Conservation (phyloP, 225 moss, liverwort and hornwort genomes). For the Pseudisothecium myosuroides region DNA sequence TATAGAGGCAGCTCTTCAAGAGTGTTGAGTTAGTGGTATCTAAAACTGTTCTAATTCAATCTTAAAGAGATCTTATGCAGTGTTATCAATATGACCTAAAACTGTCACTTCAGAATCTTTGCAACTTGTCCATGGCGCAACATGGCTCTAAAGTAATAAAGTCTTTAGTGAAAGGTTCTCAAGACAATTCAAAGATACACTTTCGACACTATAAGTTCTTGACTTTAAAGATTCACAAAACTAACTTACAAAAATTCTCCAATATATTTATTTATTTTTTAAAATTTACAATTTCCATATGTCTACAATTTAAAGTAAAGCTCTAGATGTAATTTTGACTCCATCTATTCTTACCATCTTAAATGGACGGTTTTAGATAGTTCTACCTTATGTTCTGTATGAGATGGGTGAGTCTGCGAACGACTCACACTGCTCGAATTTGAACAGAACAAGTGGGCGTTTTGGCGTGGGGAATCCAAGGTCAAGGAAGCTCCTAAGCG, state of each 20-base stretch:
- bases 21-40: not conserved
- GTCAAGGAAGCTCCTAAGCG: slow-evolving; percentile 27
- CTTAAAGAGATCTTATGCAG: not conserved
- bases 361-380: not conserved
- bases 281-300: not conserved
- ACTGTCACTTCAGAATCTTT: not conserved
- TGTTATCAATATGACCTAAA: not conserved
- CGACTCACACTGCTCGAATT: not conserved
- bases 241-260: not conserved
- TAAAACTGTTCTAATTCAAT: not conserved
- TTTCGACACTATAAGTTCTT: not conserved
- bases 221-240: not conserved
- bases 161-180: not conserved
- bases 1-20: not conserved
- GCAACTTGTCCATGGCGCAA: not conserved
- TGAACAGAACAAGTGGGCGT: slow-evolving; percentile 38
- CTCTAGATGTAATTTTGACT: not conserved
- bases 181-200: not conserved
- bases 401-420: not conserved
- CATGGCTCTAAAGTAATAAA: not conserved
- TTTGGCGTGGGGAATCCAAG: slow-evolving; percentile 42
- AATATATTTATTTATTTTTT: not conserved
- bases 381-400: not conserved
- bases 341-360: not conserved
- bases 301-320: not conserved